Evolutionary conservation across 2,329 filamentous ascomycete genomes (phyloP).

Genomic region (Fusarium drepaniforme): DNA sequence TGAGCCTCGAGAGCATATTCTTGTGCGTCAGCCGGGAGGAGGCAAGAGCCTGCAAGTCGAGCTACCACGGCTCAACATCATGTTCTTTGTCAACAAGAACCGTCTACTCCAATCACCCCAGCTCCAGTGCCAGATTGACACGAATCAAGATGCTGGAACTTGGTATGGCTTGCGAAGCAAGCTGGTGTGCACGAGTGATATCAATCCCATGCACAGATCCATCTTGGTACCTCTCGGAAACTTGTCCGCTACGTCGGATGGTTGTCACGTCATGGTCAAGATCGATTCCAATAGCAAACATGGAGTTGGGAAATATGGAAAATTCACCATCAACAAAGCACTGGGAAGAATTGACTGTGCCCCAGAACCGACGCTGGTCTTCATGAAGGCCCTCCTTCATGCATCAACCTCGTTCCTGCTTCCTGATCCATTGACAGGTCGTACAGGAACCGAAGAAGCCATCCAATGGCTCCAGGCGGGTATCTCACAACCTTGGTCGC

Average conservation of each 20-base stretch:
- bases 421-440: slow-evolving; percentile 68
- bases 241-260: slow-evolving; percentile 16
- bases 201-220: slow-evolving; percentile 57
- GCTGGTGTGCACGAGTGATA: slow-evolving; percentile 65
- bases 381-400: slow-evolving; percentile 69
- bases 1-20: slow-evolving; percentile 30
- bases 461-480: slow-evolving; percentile 63
- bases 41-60: slow-evolving; percentile 56
- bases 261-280: slow-evolving; percentile 44
- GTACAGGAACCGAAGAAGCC: slow-evolving; percentile 72
- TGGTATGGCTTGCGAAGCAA: slow-evolving; percentile 72
- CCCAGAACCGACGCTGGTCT: slow-evolving; percentile 65
- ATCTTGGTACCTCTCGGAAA: slow-evolving; percentile 66
- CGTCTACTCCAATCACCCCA: slow-evolving; percentile 61
- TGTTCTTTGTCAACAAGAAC: slow-evolving; percentile 61
- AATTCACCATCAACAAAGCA: slow-evolving; percentile 65
- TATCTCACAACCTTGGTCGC: slow-evolving; percentile 61
- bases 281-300: slow-evolving; percentile 53
- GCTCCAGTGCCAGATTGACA: slow-evolving; percentile 64
- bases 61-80: slow-evolving; percentile 64
- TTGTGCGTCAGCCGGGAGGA: slow-evolving; percentile 35
- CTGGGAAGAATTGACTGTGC: slow-evolving; percentile 69
- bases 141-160: slow-evolving; percentile 69
- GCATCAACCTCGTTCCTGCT: slow-evolving; percentile 69
- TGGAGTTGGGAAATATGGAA: slow-evolving; percentile 56